phyloP scores from a whole-genome alignment of 148 eudicot species.

The Diospyros kaki region DNA sequence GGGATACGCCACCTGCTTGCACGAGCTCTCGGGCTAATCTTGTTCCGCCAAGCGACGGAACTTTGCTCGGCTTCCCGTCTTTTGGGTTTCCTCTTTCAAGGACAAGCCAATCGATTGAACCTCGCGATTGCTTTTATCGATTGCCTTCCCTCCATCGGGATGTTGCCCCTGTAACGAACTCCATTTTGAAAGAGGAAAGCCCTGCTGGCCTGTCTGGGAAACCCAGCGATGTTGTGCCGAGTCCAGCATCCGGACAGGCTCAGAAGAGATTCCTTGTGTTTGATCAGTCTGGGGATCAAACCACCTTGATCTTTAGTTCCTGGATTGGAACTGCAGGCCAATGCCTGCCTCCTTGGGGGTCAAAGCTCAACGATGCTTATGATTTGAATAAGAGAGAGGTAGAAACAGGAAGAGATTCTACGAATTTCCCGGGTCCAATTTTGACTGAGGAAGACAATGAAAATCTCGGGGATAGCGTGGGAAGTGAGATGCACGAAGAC shows the following conservation, averaged over 20 bases:
- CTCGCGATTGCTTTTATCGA: conserved; percentile 49
- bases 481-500: conserved; percentile 73
- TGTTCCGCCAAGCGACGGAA: conserved; percentile 27
- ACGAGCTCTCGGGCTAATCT: conserved; percentile 32
- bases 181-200: conserved; percentile 12
- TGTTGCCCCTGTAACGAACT: conserved; percentile 26
- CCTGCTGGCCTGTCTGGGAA: conserved; percentile 20
- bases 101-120: conserved; percentile 33
- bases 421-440: conserved; percentile 25
- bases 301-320: conserved; percentile 62
- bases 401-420: conserved; percentile 13
- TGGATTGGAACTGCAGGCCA: conserved; percentile 39
- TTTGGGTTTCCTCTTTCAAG: conserved; percentile 29
- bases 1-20: conserved; percentile 24
- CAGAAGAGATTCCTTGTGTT: conserved; percentile 81
- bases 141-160: conserved; percentile 48
- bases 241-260: conserved; percentile 18
- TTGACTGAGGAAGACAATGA: conserved; percentile 34
- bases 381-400: conserved; percentile 22
- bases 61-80: conserved; percentile 24
- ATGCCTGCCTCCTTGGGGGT: conserved; percentile 27
- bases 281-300: conserved; percentile 80
- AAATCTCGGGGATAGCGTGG: conserved; percentile 23
- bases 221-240: conserved; percentile 11
- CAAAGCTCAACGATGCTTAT: conserved; percentile 21